A percentile compares a stretch with the other conserved stretches of the same genome.
phyloP scores from a whole-genome alignment of 2,329 filamentous ascomycete genomes.

The Curvularia sp. region DNA sequence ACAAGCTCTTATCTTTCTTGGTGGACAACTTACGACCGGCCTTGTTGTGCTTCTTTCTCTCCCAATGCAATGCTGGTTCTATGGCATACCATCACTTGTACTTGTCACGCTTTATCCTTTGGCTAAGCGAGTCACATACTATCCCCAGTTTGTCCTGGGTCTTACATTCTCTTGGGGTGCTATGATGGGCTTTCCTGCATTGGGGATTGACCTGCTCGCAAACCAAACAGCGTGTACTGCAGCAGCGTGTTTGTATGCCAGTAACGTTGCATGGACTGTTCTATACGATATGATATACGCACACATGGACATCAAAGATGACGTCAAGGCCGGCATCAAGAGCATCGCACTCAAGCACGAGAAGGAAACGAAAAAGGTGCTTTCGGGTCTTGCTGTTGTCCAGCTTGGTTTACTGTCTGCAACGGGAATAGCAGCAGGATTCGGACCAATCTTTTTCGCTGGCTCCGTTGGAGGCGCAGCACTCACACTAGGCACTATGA shows the following conservation, averaged over 20 bases:
- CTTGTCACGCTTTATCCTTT: slow-evolving; percentile 80
- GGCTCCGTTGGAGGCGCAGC: slow-evolving; percentile 65
- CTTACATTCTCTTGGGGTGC: slow-evolving; percentile 90
- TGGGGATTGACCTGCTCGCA: slow-evolving; percentile 76
- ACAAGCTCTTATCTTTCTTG: slow-evolving; percentile 76
- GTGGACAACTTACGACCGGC: slow-evolving; percentile 74
- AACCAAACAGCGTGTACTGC: slow-evolving; percentile 68
- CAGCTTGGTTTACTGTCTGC: slow-evolving; percentile 74
- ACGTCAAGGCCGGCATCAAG: slow-evolving; percentile 86
- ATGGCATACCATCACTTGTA: slow-evolving; percentile 75
- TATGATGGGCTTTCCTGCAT: slow-evolving; percentile 83
- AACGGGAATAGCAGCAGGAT: slow-evolving; percentile 69
- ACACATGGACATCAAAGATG: slow-evolving; percentile 88
- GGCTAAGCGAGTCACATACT: slow-evolving; percentile 85
- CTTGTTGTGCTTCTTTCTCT: slow-evolving; percentile 79
- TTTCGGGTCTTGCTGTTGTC: slow-evolving; percentile 71
- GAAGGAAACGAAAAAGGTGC: slow-evolving; percentile 75
- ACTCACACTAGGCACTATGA: slow-evolving; percentile 64
- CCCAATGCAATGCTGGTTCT: slow-evolving; percentile 74
- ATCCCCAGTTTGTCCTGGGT: slow-evolving; percentile 83
- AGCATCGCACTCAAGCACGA: slow-evolving; percentile 84
- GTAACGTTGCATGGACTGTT: slow-evolving; percentile 85
- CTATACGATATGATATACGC: slow-evolving; percentile 94
- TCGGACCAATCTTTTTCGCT: slow-evolving; percentile 65
- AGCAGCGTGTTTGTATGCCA: slow-evolving; percentile 74